A percentile compares a stretch with the other conserved stretches of the same genome.
Evolutionary conservation across 257 asterid genomes (phyloP).

Genomic region (Solanum chilense): DNA sequence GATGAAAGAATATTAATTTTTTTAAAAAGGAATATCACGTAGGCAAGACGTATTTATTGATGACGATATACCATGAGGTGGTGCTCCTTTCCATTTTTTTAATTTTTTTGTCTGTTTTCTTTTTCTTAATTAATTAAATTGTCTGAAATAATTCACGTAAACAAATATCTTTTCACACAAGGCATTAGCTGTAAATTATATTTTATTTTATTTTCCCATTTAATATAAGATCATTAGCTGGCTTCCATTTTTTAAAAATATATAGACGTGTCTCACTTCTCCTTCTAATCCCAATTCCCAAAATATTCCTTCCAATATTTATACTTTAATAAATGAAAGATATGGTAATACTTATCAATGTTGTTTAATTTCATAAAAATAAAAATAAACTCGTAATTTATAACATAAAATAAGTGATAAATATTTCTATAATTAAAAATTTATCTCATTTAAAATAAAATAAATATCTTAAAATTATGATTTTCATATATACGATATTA

Average conservation of each 20-base stretch:
- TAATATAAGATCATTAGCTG: not conserved
- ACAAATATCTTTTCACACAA: not conserved
- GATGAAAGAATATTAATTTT: too few species aligned
- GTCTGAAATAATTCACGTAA: not conserved
- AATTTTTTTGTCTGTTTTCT: not conserved
- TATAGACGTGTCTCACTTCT: not conserved
- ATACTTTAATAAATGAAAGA: not conserved
- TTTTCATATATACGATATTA: too few species aligned
- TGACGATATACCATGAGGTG: not conserved
- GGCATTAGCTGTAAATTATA: not conserved
- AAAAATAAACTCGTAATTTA: too few species aligned
- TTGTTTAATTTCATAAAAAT: not conserved
- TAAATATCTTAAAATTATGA: too few species aligned
- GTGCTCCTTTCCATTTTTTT: fast-evolving
- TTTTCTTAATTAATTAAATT: not conserved
- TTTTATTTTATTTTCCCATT: not conserved
- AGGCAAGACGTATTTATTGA: not conserved
- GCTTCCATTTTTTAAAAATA: not conserved
- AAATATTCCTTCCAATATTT: not conserved
- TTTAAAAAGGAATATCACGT: not conserved
- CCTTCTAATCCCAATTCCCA: not conserved
- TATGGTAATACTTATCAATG: not conserved
- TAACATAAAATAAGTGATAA: fast-evolving
- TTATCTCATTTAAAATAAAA: too few species aligned
- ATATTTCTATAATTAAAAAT: too few species aligned